Evolutionary conservation across 805 yeast genomes (phyloP).

Genomic region (Sugiyamaella floridensis): DNA sequence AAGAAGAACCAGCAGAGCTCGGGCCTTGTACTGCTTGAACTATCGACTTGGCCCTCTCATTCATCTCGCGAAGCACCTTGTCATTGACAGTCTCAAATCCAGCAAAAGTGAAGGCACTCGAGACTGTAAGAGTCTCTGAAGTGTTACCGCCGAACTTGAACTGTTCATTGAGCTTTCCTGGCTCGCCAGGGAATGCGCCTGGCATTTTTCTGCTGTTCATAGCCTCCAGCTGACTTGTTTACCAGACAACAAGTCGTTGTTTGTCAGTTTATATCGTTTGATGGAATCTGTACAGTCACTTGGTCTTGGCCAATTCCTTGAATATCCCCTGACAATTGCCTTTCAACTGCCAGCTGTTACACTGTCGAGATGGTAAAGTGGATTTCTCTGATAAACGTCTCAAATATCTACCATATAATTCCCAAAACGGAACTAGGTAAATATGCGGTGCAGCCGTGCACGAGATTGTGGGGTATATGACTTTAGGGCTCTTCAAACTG

Average conservation of each 20-base stretch:
- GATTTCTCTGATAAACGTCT: neutral
- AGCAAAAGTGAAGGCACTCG: constrained; percentile 16
- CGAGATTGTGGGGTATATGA: neutral
- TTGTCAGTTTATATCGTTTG: no score
- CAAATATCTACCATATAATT: no score
- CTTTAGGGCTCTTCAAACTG: neutral
- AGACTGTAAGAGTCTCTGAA: constrained; percentile 8
- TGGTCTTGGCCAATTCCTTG: neutral
- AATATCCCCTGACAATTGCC: neutral
- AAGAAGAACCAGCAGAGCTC: neutral
- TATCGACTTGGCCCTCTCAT: constrained; percentile 25
- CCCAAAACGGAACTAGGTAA: neutral
- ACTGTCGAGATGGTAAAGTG: neutral
- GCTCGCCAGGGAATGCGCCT: neutral
- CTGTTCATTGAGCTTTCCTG: neutral
- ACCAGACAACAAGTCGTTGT: no score
- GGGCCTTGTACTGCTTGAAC: constrained; percentile 1
- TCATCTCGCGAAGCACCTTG: constrained; percentile 30
- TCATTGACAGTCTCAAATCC: constrained; percentile 31
- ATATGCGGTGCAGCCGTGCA: neutral
- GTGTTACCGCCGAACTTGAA: neutral
- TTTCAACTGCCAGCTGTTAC: neutral
- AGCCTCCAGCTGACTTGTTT: no score
- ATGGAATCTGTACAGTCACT: no score
- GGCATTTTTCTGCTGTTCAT: neutral